Evolutionary conservation across 345 rosid genomes (phyloP).

Genomic region (Eucalyptus albens): DNA sequence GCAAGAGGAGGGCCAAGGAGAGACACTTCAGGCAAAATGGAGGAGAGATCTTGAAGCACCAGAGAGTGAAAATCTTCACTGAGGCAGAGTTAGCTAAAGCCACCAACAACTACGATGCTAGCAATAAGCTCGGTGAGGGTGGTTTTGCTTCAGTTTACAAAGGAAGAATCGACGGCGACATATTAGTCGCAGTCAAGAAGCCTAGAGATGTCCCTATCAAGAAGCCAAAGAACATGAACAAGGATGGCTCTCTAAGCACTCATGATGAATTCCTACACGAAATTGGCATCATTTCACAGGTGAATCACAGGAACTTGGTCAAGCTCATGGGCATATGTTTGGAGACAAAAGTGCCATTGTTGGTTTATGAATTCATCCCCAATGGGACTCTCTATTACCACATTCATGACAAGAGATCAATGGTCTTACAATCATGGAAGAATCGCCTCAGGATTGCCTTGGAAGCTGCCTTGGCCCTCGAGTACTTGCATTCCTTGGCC

Average conservation of each 20-base stretch:
- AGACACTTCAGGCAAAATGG: too few relatives aligned
- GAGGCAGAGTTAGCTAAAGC: too few relatives aligned
- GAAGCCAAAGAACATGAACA: neutral
- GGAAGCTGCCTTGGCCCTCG: neutral
- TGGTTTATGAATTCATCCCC: neutral
- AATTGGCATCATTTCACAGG: neutral
- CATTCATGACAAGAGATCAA: neutral
- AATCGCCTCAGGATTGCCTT: neutral
- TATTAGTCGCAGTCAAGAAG: too few relatives aligned
- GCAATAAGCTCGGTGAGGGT: too few relatives aligned
- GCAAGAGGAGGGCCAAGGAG: too few relatives aligned
- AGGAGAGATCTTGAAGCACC: too few relatives aligned
- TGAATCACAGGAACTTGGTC: neutral
- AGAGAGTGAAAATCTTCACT: too few relatives aligned
- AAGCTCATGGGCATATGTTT: neutral
- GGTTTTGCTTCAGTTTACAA: too few relatives aligned
- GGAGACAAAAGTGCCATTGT: neutral
- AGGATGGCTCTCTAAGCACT: neutral
- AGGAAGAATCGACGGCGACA: too few relatives aligned
- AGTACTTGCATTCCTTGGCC: neutral
- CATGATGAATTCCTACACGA: neutral
- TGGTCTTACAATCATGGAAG: neutral
- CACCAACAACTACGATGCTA: too few relatives aligned
- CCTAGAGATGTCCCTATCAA: too few relatives aligned
- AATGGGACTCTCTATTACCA: neutral